Base-by-base conservation (phyloP, 768 basidiomycete species). In the Nevesoporus exiguus region DNA sequence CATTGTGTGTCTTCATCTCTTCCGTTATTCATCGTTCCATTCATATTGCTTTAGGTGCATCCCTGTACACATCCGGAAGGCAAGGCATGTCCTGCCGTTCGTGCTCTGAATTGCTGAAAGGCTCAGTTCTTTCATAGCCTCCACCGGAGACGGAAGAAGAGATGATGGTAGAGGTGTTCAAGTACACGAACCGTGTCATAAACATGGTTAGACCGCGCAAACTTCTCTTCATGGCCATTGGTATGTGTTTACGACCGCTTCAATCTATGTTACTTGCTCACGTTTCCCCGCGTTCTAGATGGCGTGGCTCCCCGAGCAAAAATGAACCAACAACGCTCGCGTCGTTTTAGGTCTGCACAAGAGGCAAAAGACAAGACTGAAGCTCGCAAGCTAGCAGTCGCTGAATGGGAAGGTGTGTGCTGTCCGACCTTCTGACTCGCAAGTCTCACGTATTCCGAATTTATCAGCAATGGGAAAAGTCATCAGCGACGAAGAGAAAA, bases 31-130 rank as follows among this genome's bases (percentile, higher is more conserved):
- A 34, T 45, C 11, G 49, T 46, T 25, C 47, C 6, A 42, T 33
- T 41, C 24, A 57, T 10, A 7, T 13, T 41, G 1, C 49, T 29
- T 24, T 47, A 93, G 90, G 90, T 99, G 11, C 97, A 99, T 72
- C 97, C 97, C 0, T 98, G 97, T 81, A 99, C 97, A 0, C 97
- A 99, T 68, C 97, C 97, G 0, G 97, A 98, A 73, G 96, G 95
- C 66, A 95, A 90, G 80, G 92, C 85, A 55, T 43, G 77, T 61
- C 21, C 5, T 42, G 25, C 30, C 21, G 6, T 29, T 43, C 24
- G 7, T 42, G 13, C 29, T 47, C 24, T 36, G 48, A 31, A 37
- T 21, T 15, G 19, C 53, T 3, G 4, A 44, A 24, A 46, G 22
- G n/a, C 49, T 51, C 17, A 51, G 36, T 46, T 45, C 21, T 41